Conservation (phyloP, 768 basidiomycete genomes). For the Naganishia randhawae region DNA sequence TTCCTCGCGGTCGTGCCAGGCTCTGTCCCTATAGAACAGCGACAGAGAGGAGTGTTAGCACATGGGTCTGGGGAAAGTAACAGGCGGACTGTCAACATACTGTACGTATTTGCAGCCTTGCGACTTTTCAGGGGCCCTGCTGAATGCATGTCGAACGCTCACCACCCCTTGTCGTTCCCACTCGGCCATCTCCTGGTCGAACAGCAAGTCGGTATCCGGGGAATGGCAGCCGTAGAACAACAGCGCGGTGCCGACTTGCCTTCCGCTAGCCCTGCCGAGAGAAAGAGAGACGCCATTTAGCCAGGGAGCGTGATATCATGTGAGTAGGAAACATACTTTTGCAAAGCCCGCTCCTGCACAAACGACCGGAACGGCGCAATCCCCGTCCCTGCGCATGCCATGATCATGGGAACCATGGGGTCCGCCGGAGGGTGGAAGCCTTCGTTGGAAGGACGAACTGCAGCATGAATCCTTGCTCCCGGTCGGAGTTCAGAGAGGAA, state of each 20-base stretch:
- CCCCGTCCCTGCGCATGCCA: slow-evolving; percentile 57
- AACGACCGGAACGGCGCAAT: slow-evolving; percentile 58
- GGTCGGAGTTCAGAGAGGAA: slow-evolving; percentile 53
- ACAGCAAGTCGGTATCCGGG: slow-evolving; percentile 54
- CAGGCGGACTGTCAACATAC: slow-evolving; percentile 38
- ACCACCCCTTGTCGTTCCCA: slow-evolving; percentile 55
- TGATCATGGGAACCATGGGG: slow-evolving; percentile 52
- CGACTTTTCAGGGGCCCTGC: slow-evolving; percentile 43
- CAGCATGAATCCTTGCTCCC: slow-evolving; percentile 53
- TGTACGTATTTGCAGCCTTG: slow-evolving; percentile 53
- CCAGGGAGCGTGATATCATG: neutral
- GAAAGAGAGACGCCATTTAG: neutral
- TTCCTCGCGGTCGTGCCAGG: slow-evolving; percentile 54
- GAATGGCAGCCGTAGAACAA: slow-evolving; percentile 57
- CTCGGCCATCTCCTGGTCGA: slow-evolving; percentile 54
- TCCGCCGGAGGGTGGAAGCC: slow-evolving; percentile 56
- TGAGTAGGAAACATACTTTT: slow-evolving; percentile 42
- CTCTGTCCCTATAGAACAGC: slow-evolving; percentile 48
- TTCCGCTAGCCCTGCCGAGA: slow-evolving; percentile 46
- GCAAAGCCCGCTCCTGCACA: slow-evolving; percentile 57
- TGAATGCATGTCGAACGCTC: slow-evolving; percentile 56
- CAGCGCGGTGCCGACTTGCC: slow-evolving; percentile 53
- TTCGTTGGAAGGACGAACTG: slow-evolving; percentile 52
- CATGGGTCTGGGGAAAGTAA: too few relatives aligned
- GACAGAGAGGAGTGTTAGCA: neutral